These are phyloP conservation scores for Hypsizygus marmoreus DNA, from an alignment of 768 basidiomycete species.

Conservation along the genomic window DNA sequence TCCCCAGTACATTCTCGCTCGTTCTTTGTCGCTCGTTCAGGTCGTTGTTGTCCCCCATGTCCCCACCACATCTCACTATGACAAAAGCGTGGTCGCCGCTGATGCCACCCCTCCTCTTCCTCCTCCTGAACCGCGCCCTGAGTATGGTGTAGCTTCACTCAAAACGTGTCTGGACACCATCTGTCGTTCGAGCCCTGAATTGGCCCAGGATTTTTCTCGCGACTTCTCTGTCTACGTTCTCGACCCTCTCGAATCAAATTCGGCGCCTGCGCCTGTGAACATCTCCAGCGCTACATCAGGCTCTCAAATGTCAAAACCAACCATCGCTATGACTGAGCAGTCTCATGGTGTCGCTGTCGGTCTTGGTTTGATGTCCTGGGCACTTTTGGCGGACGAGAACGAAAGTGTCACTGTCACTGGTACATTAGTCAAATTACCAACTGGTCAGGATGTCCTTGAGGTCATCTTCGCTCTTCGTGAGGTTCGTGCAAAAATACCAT, in stretches of 20 bases:
- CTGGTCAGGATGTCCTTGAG: constrained; percentile 60
- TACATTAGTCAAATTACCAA: constrained; percentile 53
- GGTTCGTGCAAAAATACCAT: constrained; percentile 30
- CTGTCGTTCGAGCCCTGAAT: constrained; percentile 71
- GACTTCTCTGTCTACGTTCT: constrained; percentile 82
- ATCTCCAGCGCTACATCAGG: constrained; percentile 31
- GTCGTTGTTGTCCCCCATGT: constrained; percentile 31
- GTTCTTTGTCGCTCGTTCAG: constrained; percentile 49
- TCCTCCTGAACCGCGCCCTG: constrained; percentile 17
- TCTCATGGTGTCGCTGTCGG: constrained; percentile 68
- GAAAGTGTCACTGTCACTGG: constrained; percentile 55
- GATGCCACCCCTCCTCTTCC: constrained; percentile 19
- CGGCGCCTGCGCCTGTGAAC: constrained; percentile 48
- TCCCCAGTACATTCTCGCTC: constrained; percentile 76
- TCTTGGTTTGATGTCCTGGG: constrained; percentile 75
- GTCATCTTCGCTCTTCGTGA: constrained; percentile 57
- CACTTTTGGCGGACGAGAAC: constrained; percentile 47
- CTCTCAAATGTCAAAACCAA: constrained; percentile 20
- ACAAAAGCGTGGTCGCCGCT: constrained; percentile 8
- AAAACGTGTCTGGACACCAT: constrained; percentile 71
- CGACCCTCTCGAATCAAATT: constrained; percentile 76
- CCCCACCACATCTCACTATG: constrained; percentile 15
- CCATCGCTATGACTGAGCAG: constrained; percentile 28
- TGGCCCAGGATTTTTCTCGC: constrained; percentile 56
- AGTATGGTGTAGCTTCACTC: constrained; percentile 59